Evolutionary conservation across 192 early-diverging fungal species (phyloP).

Genomic region (Neocallimastix lanati): DNA sequence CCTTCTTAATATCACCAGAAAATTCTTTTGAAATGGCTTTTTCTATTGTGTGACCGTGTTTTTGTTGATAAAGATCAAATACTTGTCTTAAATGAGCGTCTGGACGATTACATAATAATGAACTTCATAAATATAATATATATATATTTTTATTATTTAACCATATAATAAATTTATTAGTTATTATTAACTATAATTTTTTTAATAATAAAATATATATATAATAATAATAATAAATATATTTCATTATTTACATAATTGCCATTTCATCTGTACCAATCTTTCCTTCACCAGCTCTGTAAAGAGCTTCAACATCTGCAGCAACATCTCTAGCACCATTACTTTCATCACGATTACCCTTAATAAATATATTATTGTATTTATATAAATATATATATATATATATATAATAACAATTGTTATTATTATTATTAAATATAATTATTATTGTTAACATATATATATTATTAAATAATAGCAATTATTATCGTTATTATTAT

Average conservation of each 20-base stretch:
- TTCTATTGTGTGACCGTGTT: constrained; percentile 14
- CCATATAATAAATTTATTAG: no score
- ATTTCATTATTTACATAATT: constrained; percentile 14
- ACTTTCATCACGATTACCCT: constrained; percentile 9
- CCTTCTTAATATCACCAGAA: constrained; percentile 17
- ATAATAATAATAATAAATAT: constrained; percentile 4
- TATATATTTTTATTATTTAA: no score
- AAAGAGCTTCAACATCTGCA: constrained; percentile 18
- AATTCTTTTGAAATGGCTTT: constrained; percentile 22
- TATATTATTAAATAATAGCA: no score
- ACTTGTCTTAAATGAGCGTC: neutral
- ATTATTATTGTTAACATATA: no score
- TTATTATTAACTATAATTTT: no score
- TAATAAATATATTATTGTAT: no score
- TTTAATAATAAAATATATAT: no score
- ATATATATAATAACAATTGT: no score
- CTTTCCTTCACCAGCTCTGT: constrained; percentile 19
- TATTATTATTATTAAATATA: no score
- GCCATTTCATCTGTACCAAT: constrained; percentile 20
- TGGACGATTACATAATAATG: neutral
- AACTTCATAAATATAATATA: neutral
- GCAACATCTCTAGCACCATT: constrained; percentile 5
- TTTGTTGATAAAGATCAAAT: constrained; percentile 15
- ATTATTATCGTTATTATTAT: no score
- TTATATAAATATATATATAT: no score